Evolutionary conservation across 352 stramenopile genomes (phyloP), one percentile per base, ranked within the genome.

Genomic region (Thraustotheca clavata): DNA sequence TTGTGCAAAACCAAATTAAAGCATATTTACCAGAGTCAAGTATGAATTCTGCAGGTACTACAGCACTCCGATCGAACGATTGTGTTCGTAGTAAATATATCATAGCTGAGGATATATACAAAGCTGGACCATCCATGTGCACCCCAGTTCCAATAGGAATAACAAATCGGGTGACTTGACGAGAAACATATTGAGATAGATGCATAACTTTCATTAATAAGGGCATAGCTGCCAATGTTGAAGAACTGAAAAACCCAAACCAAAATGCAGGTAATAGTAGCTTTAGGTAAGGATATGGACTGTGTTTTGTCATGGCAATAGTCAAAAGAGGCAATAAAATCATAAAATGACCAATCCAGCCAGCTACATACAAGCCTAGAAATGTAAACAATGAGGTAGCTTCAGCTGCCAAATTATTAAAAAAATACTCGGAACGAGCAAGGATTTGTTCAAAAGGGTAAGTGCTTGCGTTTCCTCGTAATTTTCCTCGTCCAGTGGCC

Each of bases 291-390:
- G 54, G 12, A 31, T 35, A 52, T 3, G 55, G 35, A 14, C 20
- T 55, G 2, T 20, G 55, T 14, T 20, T 31, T 27, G 55, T 50
- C 9, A 26, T 22, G 39, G 52, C 14, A 3, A 48, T 22, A 3
- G 87, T 86, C 22, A 86, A 49, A 5, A 70, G 11, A 0, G 83
- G 83, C 46, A 91, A 52, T 14, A 89, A 61, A 29, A 93, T 62
- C 9, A 88, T 34, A 67, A 86, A 78, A 71, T 93, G 83, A 8
- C 86, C 65, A 5, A 83, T 47, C 32, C 85, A 73, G n/a, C 71
- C 77, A 12, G 68, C 59, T 7, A 71, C 32, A 32, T 86, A 73
- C 0, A 82, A 50, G n/a, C 65, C 73, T 4, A 76, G 72, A 29
- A 93, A 27, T 31, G 77, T 73, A 39, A 18, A 12, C 33, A 54